Percentiles rank a stretch among this genome's conserved stretches.
Conservation (phyloP, 2,329 filamentous ascomycete genomes). For the Fusarium torreyae region DNA sequence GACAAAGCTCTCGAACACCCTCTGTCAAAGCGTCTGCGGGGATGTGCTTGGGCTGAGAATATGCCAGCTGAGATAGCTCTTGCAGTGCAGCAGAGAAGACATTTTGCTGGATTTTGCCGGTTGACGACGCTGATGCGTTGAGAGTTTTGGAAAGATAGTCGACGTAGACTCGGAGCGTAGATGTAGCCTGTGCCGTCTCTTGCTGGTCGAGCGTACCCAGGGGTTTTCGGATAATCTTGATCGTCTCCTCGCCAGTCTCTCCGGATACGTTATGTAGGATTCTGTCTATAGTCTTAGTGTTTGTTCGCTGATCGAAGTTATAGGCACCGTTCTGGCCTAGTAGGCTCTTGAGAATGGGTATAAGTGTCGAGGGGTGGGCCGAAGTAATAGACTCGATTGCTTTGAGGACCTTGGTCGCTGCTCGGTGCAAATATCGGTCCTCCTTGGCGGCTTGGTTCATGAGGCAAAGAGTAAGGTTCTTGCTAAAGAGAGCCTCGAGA, state of each 20-base stretch:
- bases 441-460: conserved; percentile 86
- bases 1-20: conserved; percentile 68
- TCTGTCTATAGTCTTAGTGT: conserved; percentile 86
- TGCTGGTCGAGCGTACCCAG: conserved; percentile 51
- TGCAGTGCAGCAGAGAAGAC: conserved; percentile 61
- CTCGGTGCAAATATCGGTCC: conserved; percentile 84
- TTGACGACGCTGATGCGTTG: conserved; percentile 54
- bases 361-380: conserved; percentile 71
- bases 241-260: conserved; percentile 68
- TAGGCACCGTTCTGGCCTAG: conserved; percentile 78
- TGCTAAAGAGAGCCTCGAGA: conserved; percentile 78
- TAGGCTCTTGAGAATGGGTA: conserved; percentile 75
- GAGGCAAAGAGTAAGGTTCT: conserved; percentile 85
- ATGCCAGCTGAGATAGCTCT: conserved; percentile 70
- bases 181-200: conserved; percentile 50
- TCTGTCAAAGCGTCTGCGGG: conserved; percentile 63
- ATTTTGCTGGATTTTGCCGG: conserved; percentile 51
- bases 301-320: conserved; percentile 89
- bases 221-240: conserved; percentile 64
- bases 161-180: conserved; percentile 64
- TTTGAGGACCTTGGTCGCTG: conserved; percentile 83
- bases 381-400: conserved; percentile 76
- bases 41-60: conserved; percentile 63
- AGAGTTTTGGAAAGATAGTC: conserved; percentile 69
- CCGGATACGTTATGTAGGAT: conserved; percentile 74